phyloP scores from a whole-genome alignment of 2,329 filamentous ascomycete species.

The Zalaria obscura region DNA sequence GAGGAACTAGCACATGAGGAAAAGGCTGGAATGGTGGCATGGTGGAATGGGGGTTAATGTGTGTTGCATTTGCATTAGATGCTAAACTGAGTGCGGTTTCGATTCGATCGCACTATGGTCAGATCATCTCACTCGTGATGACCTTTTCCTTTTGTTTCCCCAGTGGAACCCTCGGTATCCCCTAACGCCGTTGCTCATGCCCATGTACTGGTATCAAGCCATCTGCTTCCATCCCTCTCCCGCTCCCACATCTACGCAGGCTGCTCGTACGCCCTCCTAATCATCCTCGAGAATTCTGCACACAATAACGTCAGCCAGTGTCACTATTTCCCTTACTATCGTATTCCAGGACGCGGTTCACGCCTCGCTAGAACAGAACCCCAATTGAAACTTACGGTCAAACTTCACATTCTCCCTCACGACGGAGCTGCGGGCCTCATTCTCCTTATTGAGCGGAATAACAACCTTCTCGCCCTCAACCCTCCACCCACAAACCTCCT shows the following conservation, averaged over 20 bases:
- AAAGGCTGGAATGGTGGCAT: too few species aligned
- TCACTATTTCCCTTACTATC: background rate
- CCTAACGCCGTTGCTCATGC: background rate
- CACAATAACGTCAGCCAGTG: background rate
- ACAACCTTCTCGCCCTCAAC: conserved; percentile 54
- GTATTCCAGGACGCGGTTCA: background rate
- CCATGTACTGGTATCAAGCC: background rate
- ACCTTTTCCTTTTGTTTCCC: background rate
- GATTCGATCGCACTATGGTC: too few species aligned
- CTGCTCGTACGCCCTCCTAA: conserved; percentile 78
- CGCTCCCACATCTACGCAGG: conserved; percentile 30
- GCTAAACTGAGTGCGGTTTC: background rate
- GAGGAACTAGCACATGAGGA: too few species aligned
- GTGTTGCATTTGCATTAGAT: background rate
- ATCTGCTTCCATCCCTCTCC: background rate
- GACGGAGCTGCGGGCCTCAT: conserved; percentile 90
- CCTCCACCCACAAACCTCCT: conserved; percentile 60
- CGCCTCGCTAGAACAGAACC: background rate
- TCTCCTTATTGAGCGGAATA: conserved; percentile 88
- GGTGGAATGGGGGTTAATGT: too few species aligned
- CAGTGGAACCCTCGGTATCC: background rate
- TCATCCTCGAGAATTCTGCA: conserved; percentile 56
- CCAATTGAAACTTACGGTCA: conserved; percentile 49
- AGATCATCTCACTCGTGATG: too few species aligned
- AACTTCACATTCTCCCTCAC: conserved; percentile 92